phyloP scores from a whole-genome alignment of 345 rosid genomes.

The Aegle marmelos region DNA sequence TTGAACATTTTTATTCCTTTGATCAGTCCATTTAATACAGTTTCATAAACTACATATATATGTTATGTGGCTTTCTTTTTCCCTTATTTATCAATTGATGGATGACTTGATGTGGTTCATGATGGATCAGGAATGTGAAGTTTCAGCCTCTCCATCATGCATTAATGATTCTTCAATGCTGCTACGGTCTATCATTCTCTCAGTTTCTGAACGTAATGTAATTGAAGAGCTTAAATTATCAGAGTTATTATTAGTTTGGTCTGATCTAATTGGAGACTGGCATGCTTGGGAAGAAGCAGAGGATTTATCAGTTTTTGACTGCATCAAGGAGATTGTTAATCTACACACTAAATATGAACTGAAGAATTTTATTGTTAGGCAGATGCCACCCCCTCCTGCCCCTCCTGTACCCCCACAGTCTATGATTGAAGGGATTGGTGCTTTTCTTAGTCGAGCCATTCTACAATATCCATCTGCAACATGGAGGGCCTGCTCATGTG shows the following conservation, averaged over 20 bases:
- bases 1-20: not conserved
- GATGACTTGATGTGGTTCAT: not conserved
- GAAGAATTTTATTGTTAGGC: conserved; percentile 42
- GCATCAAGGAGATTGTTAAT: conserved; percentile 72
- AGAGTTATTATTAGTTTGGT: conserved; percentile 67
- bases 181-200: conserved; percentile 53
- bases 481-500: conserved; percentile 75
- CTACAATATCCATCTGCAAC: conserved; percentile 73
- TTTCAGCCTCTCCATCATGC: conserved; percentile 46
- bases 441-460: conserved; percentile 69
- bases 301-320: conserved; percentile 71
- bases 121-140: conserved; percentile 43
- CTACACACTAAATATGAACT: conserved; percentile 52
- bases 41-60: not conserved
- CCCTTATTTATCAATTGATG: not conserved
- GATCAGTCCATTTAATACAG: not conserved
- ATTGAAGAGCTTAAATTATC: conserved; percentile 52
- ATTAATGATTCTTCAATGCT: conserved; percentile 62
- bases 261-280: conserved; percentile 76
- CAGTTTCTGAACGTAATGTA: conserved; percentile 44
- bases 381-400: conserved; percentile 64
- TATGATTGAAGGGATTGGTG: conserved; percentile 65
- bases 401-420: conserved; percentile 66
- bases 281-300: conserved; percentile 91
- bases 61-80: conserved; percentile 2